Base-by-base conservation (phyloP, 192 early-diverging fungal genomes). In the Coemansia reversa region DNA sequence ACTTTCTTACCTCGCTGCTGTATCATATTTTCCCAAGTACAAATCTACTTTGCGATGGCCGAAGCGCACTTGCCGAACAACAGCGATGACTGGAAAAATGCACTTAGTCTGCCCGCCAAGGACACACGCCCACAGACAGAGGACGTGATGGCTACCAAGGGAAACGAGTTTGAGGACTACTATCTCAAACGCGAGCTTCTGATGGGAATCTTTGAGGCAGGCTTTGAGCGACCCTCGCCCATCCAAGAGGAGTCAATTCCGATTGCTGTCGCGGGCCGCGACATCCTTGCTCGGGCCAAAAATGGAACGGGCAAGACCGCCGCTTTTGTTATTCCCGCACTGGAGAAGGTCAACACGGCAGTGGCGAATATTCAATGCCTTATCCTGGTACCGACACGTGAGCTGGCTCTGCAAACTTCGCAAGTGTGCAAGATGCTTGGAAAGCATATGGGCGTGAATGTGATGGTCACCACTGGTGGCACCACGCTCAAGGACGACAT, bases 171-270 rank as follows among this genome's bases (percentile, higher is more conserved):
- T 76, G 95, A 98, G 77, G 97, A 99, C 80, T 99, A 96, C 77
- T 96, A 92, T 80, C 84, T 99, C 50, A 97, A 95, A 79, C 88
- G 95, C 48, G 93, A 96, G 73, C 84, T 99, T 53, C 81, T 96
- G 51, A 99, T 99, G 97, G 97, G 95, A 25, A 95, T 99, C 70
- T 97, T 96, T 71, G 96, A 98, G 82, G 94, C 94, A 25, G 97
- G 97, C 54, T 98, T 99, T 69, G 97, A 99, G 72, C 84, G 90
- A 29, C 97, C 97, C 25, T 93, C 92, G 54, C 96, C 97, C 27
- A 98, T 99, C 80, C 97, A 98, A 75, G 97, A 99, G 84, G 97
- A 98, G 82, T 88, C 95, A 24, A 97, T 99, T 66, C 97, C 96
- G 19, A 95, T 99, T 79, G 95, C 95, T 6, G 84, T 99, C 47